Conservation (phyloP, 495 filamentous ascomycete species). For the Aspergillus ostianus region DNA sequence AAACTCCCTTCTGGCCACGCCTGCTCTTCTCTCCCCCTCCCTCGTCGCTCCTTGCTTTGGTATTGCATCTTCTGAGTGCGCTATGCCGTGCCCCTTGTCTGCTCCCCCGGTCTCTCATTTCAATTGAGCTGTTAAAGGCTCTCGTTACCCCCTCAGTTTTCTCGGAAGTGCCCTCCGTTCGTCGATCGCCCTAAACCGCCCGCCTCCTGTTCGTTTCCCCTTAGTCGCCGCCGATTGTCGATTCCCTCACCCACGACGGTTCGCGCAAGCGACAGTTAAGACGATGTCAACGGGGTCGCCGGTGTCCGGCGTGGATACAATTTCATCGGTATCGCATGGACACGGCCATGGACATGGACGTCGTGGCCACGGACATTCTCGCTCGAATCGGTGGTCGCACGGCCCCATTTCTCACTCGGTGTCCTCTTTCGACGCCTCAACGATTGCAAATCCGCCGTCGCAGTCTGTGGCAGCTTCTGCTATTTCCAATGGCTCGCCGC, state of each 20-base stretch:
- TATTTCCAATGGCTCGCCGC: slow-evolving; percentile 25
- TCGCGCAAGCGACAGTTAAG: slow-evolving; percentile 6
- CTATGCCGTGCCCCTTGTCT: slow-evolving; percentile 20
- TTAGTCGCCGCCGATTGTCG: not conserved
- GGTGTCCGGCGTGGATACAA: slow-evolving; percentile 32
- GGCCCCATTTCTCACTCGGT: slow-evolving; percentile 32
- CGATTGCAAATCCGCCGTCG: slow-evolving; percentile 18
- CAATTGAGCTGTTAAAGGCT: slow-evolving; percentile 23
- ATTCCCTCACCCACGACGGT: not conserved
- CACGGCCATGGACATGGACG: slow-evolving; percentile 36
- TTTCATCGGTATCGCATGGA: slow-evolving; percentile 25
- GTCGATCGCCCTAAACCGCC: slow-evolving; percentile 10
- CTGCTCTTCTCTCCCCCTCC: not conserved
- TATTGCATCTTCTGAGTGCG: slow-evolving; percentile 6
- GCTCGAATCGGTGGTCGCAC: slow-evolving; percentile 37
- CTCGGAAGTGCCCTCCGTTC: slow-evolving; percentile 8
- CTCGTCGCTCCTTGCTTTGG: slow-evolving; percentile 3
- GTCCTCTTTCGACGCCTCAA: slow-evolving; percentile 19
- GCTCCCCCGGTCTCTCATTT: slow-evolving; percentile 16
- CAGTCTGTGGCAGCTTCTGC: slow-evolving; percentile 17
- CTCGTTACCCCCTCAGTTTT: slow-evolving; percentile 9
- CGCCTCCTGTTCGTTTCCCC: slow-evolving; percentile 2
- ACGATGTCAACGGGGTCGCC: slow-evolving; percentile 42
- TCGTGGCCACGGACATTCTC: slow-evolving; percentile 41
- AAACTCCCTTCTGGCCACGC: slow-evolving; percentile 5